Base-by-base conservation (phyloP, 2,329 filamentous ascomycete genomes). In the Pseudogymnoascus sp. region DNA sequence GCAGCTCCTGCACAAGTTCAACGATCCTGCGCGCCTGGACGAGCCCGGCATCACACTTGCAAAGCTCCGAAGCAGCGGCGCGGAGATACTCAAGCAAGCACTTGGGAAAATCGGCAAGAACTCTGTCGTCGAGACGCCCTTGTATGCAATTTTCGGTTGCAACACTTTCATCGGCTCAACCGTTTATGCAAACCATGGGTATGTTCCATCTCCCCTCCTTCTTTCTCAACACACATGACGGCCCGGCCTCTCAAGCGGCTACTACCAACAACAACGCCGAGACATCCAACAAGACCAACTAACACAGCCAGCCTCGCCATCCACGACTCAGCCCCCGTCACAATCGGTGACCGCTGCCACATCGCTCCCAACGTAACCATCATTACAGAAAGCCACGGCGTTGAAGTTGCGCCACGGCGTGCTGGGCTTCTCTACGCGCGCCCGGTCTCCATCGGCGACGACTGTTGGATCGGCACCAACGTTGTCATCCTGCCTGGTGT, bases 351-450 rank as follows among this genome's bases (percentile, higher is more conserved):
- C 18, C 60, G 63, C 36, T 62, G 63, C 9, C 47, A 67, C 79
- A 77, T 92, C 60, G 90, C 87, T 0, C 87, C 89, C 0, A 86
- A 85, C 67, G 87, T 92, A 0, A 83, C 78, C 58, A 81, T 94
- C 61, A 90, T 84, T 69, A 83, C 84, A 2, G 89, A 83, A 1
- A 87, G 84, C 0, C 90, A 94, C 71, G 88, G 89, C 57, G 77
- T 88, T 0, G 87, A 88, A 66, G 76, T 81, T 0, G 74, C 76
- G 60, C 77, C 75, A 1, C 76, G 80, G 16, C 72, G 78, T 22
- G 75, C 79, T 37, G 86, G 89, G 68, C 75, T 85, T 60, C 72
- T 72, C 14, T 81, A 76, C 61, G 79, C 78, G 0, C 71, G 71
- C 12, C 70, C 75, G 2, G 76, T 83, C 37, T 70, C 65, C 2